phyloP scores from a whole-genome alignment of 805 yeast species.

The Clavispora santaluciae region DNA sequence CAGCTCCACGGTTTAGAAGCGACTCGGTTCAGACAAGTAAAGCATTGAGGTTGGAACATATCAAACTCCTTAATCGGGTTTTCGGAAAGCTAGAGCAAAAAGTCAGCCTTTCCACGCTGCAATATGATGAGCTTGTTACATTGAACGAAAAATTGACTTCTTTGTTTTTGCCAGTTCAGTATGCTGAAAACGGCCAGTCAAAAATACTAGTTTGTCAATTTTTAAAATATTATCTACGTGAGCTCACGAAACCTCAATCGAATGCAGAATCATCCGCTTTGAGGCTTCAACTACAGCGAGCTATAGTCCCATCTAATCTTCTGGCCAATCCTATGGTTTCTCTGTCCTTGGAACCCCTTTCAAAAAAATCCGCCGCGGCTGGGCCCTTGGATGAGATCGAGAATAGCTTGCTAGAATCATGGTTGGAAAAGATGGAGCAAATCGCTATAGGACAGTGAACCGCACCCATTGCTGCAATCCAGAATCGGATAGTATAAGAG shows the following conservation, averaged over 20 bases:
- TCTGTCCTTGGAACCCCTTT: not conserved
- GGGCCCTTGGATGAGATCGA: constrained; percentile 35
- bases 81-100: constrained; percentile 28
- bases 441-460: not conserved
- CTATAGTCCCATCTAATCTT: constrained; percentile 32
- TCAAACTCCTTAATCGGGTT: constrained; percentile 15
- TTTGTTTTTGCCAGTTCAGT: constrained; percentile 19
- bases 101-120: constrained; percentile 26
- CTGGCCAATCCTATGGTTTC: not conserved
- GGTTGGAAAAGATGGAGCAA: constrained; percentile 35
- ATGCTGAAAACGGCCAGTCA: constrained; percentile 16
- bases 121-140: constrained; percentile 23
- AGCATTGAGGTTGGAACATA: constrained; percentile 15
- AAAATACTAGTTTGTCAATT: constrained; percentile 35
- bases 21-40: constrained; percentile 5
- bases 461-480: not conserved
- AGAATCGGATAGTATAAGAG: too few relatives aligned
- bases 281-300: constrained; percentile 22
- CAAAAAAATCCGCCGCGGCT: constrained; percentile 1
- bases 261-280: constrained; percentile 4
- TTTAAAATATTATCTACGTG: constrained; percentile 36
- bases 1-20: not conserved
- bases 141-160: constrained; percentile 16
- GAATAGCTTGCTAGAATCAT: constrained; percentile 33
- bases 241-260: constrained; percentile 20